A percentile compares a stretch with the other conserved stretches of the same genome.
phyloP scores from a whole-genome alignment of 257 asterid genomes.

The Solanum chmielewskii region DNA sequence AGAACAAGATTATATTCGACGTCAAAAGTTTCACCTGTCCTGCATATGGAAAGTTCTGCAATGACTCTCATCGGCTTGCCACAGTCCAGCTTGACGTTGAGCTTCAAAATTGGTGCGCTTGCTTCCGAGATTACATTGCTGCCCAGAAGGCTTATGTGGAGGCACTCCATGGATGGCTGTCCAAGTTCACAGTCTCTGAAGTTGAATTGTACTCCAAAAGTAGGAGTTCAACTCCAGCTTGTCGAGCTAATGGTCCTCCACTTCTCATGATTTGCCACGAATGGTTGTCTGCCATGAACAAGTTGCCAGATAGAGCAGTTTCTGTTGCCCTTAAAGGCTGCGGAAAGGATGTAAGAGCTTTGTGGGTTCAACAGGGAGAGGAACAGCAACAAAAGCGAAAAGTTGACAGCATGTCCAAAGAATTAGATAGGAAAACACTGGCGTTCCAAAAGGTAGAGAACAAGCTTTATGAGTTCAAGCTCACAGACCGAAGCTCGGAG shows the following conservation, averaged over 20 bases:
- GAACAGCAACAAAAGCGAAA: constrained; percentile 73
- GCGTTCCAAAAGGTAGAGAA: constrained; percentile 57
- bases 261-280: constrained; percentile 52
- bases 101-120: constrained; percentile 68
- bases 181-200: constrained; percentile 50
- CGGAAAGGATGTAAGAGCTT: constrained; percentile 59
- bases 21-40: constrained; percentile 67
- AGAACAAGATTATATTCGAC: constrained; percentile 69
- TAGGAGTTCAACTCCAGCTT: constrained; percentile 10
- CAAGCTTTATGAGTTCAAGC: constrained; percentile 32
- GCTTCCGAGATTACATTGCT: constrained; percentile 50
- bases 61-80: constrained; percentile 70
- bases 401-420: constrained; percentile 69
- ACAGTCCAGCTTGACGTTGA: constrained; percentile 78
- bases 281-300: constrained; percentile 55
- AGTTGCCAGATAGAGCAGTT: constrained; percentile 56
- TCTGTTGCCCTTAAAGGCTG: constrained; percentile 55
- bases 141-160: constrained; percentile 56
- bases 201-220: constrained; percentile 35
- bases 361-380: constrained; percentile 83
- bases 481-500: constrained; percentile 27
- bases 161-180: constrained; percentile 70
- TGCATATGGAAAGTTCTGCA: constrained; percentile 71
- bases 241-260: constrained; percentile 36
- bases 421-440: constrained; percentile 42